A percentile compares a stretch with the other conserved stretches of the same genome.
Conservation (phyloP, 1,139 yeast species). For the Suhomyces taliae region DNA sequence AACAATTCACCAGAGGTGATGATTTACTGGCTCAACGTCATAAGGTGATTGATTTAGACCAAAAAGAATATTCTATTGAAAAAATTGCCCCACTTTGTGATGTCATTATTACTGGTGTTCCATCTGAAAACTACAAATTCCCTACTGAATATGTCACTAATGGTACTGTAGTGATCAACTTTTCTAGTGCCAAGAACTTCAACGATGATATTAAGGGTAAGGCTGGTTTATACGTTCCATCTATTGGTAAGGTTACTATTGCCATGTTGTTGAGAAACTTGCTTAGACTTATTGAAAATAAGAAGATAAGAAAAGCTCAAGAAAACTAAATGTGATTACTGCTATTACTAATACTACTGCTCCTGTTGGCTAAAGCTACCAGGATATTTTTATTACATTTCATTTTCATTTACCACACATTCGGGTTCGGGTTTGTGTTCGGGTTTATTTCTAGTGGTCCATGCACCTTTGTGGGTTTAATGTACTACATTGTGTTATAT, state of each 20-base stretch:
- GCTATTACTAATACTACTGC: no score
- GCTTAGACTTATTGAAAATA: constrained; percentile 74
- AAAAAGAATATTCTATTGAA: constrained; percentile 45
- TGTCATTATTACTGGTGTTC: constrained; percentile 95
- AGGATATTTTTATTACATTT: no score
- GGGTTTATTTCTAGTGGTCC: no score
- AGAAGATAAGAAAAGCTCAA: constrained; percentile 25
- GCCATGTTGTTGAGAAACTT: constrained; percentile 89
- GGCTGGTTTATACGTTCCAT: constrained; percentile 91
- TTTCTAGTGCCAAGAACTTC: constrained; percentile 87
- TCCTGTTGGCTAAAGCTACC: no score
- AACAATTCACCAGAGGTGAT: constrained; percentile 91
- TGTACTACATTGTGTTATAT: no score
- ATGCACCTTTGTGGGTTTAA: no score
- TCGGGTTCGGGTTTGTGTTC: no score
- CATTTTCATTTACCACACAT: no score
- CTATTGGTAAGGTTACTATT: constrained; percentile 94
- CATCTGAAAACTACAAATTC: constrained; percentile 76
- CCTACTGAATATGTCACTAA: constrained; percentile 77
- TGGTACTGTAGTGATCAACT: constrained; percentile 90
- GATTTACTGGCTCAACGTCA: constrained; percentile 82
- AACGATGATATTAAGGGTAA: constrained; percentile 72
- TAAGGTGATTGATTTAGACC: constrained; percentile 70
- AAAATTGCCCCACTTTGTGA: constrained; percentile 76
- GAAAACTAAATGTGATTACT: constrained; percentile 1